Base-by-base conservation (phyloP, 495 filamentous ascomycete genomes). In the Mycothermus thermophilus region DNA sequence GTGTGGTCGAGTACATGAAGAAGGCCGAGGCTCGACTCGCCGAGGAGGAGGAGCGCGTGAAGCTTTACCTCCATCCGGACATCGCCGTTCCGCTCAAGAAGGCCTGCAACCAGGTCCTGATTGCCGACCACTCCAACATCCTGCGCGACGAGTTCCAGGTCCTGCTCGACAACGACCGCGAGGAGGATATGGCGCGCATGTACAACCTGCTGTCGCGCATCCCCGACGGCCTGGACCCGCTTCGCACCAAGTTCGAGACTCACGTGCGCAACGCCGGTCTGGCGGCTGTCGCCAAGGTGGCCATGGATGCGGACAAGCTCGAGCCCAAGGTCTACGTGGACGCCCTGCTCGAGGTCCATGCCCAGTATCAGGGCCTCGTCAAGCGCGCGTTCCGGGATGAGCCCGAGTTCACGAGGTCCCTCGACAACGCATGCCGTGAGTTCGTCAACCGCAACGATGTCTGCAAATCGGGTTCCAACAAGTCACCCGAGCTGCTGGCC, bases 1-100 rank as follows among this genome's bases (percentile, higher is more conserved):
- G 82, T 44, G 86, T 96, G 5, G 87, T 99, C 19, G 90, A 99
- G 51, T 99, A 96, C 59, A 96, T 96, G 92, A 96, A 96, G 68
- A 99, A 99, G 66, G 92, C 90, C 11, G 92, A 96, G 58, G 60
- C 76, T 13, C 76, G 90, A n/a, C 59, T 99, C 29, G 69, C 79
- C 2, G 90, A 99, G 57, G 90, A 99, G 59, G 93, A 93, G 59
- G 80, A 84, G 40, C 85, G 88, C 23, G 92, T 96, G 6, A 75
- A 79, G 30, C 71, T 99, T 41, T 99, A 95, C 50, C 67, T 96
- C 17, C 84, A 94, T 40, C 70, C 70, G 8, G 90, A 99, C 52
- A 95, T 96, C 43, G 79, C 77, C 41, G 60, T 75, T 12, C 74
- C 72, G 18, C 64, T 99, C 35, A 92, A 83, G 60, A 86, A 85